phyloP scores from a whole-genome alignment of 805 yeast genomes.

The Tetrapisispora phaffii region DNA sequence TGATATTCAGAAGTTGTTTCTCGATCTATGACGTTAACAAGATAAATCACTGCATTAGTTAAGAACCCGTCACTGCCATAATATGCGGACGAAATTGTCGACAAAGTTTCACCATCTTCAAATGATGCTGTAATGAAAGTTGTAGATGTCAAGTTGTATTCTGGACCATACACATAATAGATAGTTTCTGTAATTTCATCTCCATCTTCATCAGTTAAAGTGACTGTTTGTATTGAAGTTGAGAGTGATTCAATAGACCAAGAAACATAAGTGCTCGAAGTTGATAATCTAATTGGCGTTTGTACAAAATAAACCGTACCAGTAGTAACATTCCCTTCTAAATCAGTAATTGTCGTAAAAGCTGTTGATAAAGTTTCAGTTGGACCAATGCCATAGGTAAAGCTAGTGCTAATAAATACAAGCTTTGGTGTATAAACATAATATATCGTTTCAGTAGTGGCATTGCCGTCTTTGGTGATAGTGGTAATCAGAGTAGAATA shows the following conservation, averaged over 20 bases:
- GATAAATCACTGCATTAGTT: too few species aligned
- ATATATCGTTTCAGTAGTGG: neutral
- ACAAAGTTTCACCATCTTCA: too few species aligned
- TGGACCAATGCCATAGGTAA: neutral
- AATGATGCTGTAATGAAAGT: too few species aligned
- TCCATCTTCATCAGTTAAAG: conserved; percentile 7
- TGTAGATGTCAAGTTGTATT: too few species aligned
- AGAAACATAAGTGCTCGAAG: neutral
- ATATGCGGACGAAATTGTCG: too few species aligned
- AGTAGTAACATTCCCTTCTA: neutral
- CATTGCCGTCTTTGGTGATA: conserved; percentile 1
- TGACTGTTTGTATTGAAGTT: conserved; percentile 3
- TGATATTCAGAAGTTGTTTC: too few species aligned
- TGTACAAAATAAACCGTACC: conserved; percentile 8
- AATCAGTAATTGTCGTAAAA: conserved; percentile 1
- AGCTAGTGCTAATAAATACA: neutral
- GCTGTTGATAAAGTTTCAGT: conserved; percentile 3
- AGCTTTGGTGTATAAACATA: neutral
- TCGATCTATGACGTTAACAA: too few species aligned
- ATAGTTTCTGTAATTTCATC: conserved; percentile 1
- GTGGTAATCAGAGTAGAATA: conserved; percentile 3
- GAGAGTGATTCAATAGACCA: neutral
- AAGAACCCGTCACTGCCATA: too few species aligned
- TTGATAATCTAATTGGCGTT: conserved; percentile 6
- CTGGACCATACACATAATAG: conserved; percentile 2